Percentiles rank a stretch among this genome's conserved stretches.
phyloP scores from a whole-genome alignment of 495 filamentous ascomycete species.

The Penicillium angulare region DNA sequence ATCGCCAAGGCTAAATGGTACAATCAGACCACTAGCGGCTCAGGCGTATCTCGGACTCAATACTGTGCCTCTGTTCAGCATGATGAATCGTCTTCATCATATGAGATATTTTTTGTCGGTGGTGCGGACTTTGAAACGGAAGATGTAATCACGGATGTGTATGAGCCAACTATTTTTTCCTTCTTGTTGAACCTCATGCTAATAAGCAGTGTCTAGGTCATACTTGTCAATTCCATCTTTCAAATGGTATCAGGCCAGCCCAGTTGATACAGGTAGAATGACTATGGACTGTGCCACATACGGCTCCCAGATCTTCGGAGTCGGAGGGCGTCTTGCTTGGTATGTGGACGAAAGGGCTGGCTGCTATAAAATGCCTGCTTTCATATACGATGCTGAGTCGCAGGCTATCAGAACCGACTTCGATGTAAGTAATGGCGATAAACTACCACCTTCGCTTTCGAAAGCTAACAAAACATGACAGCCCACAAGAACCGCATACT shows the following conservation, averaged over 20 bases:
- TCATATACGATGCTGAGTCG: constrained; percentile 17
- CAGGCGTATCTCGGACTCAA: constrained; percentile 5
- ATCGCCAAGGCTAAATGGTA: constrained; percentile 13
- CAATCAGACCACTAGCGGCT: constrained; percentile 15
- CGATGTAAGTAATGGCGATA: constrained; percentile 10
- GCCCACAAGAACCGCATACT: not conserved
- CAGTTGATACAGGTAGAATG: constrained; percentile 9
- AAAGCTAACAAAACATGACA: too few relatives aligned
- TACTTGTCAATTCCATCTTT: constrained; percentile 19
- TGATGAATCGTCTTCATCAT: constrained; percentile 6
- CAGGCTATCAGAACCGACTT: constrained; percentile 4
- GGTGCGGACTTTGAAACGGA: not conserved
- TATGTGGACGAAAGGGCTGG: constrained; percentile 2
- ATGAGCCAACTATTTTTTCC: not conserved
- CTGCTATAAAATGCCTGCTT: constrained; percentile 15
- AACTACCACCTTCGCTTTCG: constrained; percentile 1
- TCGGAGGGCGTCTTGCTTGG: constrained; percentile 16
- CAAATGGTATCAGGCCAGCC: constrained; percentile 13
- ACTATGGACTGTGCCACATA: constrained; percentile 11
- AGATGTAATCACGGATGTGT: not conserved
- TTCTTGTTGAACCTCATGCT: not conserved
- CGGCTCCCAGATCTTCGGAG: constrained; percentile 15
- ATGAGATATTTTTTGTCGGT: constrained; percentile 14
- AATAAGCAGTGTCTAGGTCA: not conserved
- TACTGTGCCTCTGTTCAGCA: constrained; percentile 16